Evolutionary conservation across 345 rosid genomes (phyloP), one percentile per base, ranked within the genome.

Genomic region (Camelina hispida): DNA sequence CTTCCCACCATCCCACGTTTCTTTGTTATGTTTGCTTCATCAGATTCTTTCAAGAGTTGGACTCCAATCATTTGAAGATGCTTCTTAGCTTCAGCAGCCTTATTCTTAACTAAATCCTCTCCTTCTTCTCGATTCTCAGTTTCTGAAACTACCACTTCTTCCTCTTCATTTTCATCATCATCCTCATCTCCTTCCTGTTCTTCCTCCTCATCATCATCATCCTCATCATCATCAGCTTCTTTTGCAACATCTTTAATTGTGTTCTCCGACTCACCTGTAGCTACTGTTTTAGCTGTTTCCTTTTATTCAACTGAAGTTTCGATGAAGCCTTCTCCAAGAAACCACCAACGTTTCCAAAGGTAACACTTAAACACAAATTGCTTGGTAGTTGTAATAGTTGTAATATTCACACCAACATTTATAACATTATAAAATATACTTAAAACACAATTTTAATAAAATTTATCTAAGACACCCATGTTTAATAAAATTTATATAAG

Each of bases 51-150:
- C 84, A 94, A 82, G 76, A 94, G 82, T 68, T 94, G 98, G 48
- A 89, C 91, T 61, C 98, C 98, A 66, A 94, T 86, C 97, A 91
- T 94, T 73, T 91, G 96, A 76, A 88, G 93, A 67, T 91, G 90
- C 62, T 79, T 87, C 85, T 91, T 90, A 23, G 91, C 88, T 58
- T 89, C 91, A 72, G 81, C 91, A 84, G 87, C 89, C 82, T 91
- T 94, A 56, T 78, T 85, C 86, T 94, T 91, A 13, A 85, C 85
- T 25, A 83, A 84, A 73, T 75, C 80, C 60, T 88, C 90, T 22
- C 46, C 89, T 57, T 86, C 93, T 78, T 67, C 73, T 35, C 75
- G 89, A 77, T 57, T 84, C 83, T 86, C 91, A 6, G 87, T 74
- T 79, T 83, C 87, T 63, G 90, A 87, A 44, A 83, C 89, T 77